These are phyloP conservation scores for Penicillium sp. DNA, from an alignment of 2,329 filamentous ascomycete species.

Conservation along the genomic window DNA sequence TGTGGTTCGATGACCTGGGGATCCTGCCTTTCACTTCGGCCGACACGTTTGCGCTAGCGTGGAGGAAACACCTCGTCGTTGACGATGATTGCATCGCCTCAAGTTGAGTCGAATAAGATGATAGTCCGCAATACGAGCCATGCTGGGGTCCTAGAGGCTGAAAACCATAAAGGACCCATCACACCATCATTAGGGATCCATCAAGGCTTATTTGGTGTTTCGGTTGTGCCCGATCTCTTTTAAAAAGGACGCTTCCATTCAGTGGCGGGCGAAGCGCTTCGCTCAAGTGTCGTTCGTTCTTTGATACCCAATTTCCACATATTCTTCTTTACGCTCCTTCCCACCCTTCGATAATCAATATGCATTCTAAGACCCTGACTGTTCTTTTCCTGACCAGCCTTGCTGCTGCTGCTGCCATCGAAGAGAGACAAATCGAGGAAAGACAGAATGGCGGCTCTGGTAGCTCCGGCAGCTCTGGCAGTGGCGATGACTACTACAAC, in stretches of 20 bases:
- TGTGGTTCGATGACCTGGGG: background rate
- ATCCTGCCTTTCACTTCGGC: background rate
- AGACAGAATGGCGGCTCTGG: slow-evolving; percentile 7
- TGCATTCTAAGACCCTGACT: slow-evolving; percentile 29
- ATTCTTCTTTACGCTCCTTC: background rate
- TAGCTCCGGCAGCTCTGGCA: background rate
- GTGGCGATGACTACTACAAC: slow-evolving; percentile 6
- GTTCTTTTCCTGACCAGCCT: slow-evolving; percentile 24
- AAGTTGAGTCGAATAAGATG: background rate
- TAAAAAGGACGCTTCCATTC: background rate
- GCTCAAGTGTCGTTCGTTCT: background rate
- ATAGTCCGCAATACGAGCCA: background rate
- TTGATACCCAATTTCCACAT: background rate
- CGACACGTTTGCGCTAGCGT: background rate
- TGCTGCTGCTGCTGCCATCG: slow-evolving; percentile 17
- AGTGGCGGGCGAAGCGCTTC: background rate
- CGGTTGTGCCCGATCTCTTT: background rate
- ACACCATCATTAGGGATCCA: background rate
- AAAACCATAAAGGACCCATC: background rate
- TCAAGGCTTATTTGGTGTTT: background rate
- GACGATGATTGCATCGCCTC: background rate
- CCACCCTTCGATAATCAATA: background rate
- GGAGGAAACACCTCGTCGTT: background rate
- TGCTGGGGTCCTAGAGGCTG: background rate
- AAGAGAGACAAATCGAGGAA: slow-evolving; percentile 2